These are phyloP conservation scores for Prunus mira DNA, from an alignment of 306 rosid species.

Conservation along the genomic window DNA sequence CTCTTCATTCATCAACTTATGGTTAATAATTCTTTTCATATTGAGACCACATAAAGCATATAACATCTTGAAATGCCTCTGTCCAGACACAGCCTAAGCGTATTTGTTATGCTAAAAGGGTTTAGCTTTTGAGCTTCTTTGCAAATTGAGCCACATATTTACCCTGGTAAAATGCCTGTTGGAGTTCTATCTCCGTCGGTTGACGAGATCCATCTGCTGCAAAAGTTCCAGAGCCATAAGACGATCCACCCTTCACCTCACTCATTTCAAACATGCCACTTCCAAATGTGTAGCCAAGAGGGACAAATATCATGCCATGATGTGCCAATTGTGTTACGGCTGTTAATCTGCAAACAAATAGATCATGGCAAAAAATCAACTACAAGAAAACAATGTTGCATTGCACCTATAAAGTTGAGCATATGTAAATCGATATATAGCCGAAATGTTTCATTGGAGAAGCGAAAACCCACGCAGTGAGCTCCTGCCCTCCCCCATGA, in stretches of 20 bases:
- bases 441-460: background rate
- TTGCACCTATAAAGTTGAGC: background rate
- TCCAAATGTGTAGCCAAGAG: constrained; percentile 87
- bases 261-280: constrained; percentile 79
- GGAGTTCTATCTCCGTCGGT: constrained; percentile 75
- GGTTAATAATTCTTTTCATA: background rate
- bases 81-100: background rate
- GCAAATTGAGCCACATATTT: constrained; percentile 69
- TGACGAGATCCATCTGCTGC: constrained; percentile 87
- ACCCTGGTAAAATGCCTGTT: constrained; percentile 86
- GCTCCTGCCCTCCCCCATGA: constrained; percentile 95
- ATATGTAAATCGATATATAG: background rate
- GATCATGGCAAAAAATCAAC: background rate
- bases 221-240: constrained; percentile 90
- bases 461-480: constrained; percentile 69
- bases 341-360: constrained; percentile 49
- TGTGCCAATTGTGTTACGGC: constrained; percentile 85
- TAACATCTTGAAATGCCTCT: background rate
- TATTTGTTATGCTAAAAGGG: background rate
- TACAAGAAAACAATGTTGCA: background rate
- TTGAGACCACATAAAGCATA: background rate
- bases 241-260: constrained; percentile 84
- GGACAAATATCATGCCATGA: constrained; percentile 92
- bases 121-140: constrained; percentile 55
- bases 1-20: background rate